Conservation (phyloP, 169 alveolate genomes). For the Cryptosporidium tyzzeri region DNA sequence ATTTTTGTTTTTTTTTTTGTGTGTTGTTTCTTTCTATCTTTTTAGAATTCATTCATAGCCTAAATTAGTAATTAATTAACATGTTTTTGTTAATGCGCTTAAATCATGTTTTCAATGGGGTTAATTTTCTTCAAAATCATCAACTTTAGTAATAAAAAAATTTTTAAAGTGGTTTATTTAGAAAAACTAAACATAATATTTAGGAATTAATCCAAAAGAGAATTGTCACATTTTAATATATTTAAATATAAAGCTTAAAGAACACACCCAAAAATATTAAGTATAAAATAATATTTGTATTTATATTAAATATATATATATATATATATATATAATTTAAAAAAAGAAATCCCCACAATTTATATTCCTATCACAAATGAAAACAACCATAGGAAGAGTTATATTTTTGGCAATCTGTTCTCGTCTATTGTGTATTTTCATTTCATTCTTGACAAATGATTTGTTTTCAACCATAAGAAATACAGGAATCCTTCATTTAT, state of each 20-base stretch:
- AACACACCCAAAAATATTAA: neutral
- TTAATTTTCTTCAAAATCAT: neutral
- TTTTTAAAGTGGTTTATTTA: neutral
- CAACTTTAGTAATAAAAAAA: neutral
- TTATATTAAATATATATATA: too few species aligned
- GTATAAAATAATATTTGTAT: too few species aligned
- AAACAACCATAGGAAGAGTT: neutral
- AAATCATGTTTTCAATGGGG: slow-evolving; percentile 3
- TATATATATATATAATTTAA: neutral
- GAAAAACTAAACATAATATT: neutral
- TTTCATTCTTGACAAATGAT: slow-evolving; percentile 31
- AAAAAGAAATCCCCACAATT: neutral
- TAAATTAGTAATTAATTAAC: neutral
- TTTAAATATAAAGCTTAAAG: neutral
- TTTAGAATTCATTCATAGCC: neutral
- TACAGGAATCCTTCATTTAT: slow-evolving; percentile 26
- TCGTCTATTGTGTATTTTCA: slow-evolving; percentile 25
- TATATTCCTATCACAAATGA: neutral
- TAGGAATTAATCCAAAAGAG: neutral
- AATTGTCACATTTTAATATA: neutral
- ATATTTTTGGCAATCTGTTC: slow-evolving; percentile 22
- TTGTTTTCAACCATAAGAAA: slow-evolving; percentile 32
- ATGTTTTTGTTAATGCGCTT: neutral
- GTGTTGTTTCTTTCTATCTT: neutral
- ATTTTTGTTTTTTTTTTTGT: neutral